A percentile compares a stretch with the other conserved stretches of the same genome.
phyloP scores from a whole-genome alignment of 306 rosid species.

The Casuarina equisetifolia region DNA sequence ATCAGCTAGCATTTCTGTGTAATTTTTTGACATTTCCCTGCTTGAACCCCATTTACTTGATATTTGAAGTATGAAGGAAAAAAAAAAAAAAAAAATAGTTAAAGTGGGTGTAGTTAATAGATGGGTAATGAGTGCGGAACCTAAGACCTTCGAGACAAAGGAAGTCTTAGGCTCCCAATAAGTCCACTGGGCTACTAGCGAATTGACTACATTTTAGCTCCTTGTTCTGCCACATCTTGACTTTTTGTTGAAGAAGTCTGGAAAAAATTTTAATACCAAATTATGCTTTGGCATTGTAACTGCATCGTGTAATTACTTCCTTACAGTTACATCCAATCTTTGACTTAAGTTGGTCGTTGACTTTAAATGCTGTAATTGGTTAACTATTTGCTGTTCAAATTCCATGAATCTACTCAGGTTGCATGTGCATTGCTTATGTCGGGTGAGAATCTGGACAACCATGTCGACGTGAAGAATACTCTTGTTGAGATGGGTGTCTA shows the following conservation, averaged over 20 bases:
- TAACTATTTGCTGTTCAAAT: constrained; percentile 19
- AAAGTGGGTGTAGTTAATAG: too few species aligned
- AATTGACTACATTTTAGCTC: neutral
- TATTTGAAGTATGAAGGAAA: constrained; percentile 14
- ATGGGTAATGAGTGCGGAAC: too few species aligned
- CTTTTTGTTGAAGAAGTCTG: neutral
- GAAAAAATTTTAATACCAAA: neutral
- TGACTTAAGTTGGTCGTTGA: constrained; percentile 4
- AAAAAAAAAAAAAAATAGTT: too few species aligned
- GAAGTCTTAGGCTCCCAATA: too few species aligned
- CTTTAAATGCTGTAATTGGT: constrained; percentile 20
- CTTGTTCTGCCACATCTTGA: constrained; percentile 8
- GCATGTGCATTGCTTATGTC: constrained; percentile 62
- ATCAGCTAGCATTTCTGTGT: neutral
- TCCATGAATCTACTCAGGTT: constrained; percentile 36
- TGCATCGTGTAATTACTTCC: neutral
- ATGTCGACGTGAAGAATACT: constrained; percentile 50
- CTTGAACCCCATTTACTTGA: neutral
- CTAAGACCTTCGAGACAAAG: too few species aligned
- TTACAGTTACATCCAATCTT: constrained; percentile 2
- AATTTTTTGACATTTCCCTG: neutral
- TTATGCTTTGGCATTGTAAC: neutral
- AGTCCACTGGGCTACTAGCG: too few species aligned
- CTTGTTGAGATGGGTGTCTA: constrained; percentile 69
- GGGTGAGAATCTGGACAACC: constrained; percentile 55